Percentiles rank a stretch among this genome's conserved stretches.
Conservation (phyloP, 805 yeast genomes). For the Sungouiozyma intestinalis region DNA sequence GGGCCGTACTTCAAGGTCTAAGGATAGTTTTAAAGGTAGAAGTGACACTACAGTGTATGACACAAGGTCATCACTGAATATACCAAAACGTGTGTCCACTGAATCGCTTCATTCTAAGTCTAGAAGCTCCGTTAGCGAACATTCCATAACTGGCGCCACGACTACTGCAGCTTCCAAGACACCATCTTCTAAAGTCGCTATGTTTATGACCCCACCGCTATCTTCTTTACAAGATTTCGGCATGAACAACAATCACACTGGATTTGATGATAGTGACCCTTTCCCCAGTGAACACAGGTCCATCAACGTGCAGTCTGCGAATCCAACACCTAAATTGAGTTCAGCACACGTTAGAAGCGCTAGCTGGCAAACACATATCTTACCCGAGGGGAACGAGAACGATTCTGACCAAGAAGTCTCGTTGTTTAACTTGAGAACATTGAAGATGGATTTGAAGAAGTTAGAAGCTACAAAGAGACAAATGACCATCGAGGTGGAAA, state of each 20-base stretch:
- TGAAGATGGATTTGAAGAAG: slow-evolving; percentile 33
- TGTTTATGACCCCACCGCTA: slow-evolving; percentile 13
- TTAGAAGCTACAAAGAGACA: slow-evolving; percentile 35
- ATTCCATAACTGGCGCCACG: not conserved
- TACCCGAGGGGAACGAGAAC: slow-evolving; percentile 1
- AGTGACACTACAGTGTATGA: slow-evolving; percentile 21
- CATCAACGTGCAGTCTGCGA: not conserved
- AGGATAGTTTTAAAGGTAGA: slow-evolving; percentile 12
- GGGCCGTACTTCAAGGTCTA: not conserved
- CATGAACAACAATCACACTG: not conserved
- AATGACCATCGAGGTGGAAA: slow-evolving; percentile 41
- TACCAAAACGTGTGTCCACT: not conserved
- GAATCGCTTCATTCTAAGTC: not conserved
- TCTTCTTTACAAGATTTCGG: slow-evolving; percentile 1
- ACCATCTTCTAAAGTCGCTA: slow-evolving; percentile 9
- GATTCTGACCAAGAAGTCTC: slow-evolving; percentile 18
- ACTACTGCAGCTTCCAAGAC: not conserved
- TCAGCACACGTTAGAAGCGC: not conserved
- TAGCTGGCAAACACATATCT: slow-evolving; percentile 6
- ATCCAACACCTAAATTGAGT: not conserved
- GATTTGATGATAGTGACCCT: not conserved
- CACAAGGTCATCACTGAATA: not conserved
- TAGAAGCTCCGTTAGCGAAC: not conserved
- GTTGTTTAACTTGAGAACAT: slow-evolving; percentile 31
- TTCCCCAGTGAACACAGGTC: not conserved